phyloP scores from a whole-genome alignment of 2,329 filamentous ascomycete species.

The Aspergillus pseudoviridinutans region DNA sequence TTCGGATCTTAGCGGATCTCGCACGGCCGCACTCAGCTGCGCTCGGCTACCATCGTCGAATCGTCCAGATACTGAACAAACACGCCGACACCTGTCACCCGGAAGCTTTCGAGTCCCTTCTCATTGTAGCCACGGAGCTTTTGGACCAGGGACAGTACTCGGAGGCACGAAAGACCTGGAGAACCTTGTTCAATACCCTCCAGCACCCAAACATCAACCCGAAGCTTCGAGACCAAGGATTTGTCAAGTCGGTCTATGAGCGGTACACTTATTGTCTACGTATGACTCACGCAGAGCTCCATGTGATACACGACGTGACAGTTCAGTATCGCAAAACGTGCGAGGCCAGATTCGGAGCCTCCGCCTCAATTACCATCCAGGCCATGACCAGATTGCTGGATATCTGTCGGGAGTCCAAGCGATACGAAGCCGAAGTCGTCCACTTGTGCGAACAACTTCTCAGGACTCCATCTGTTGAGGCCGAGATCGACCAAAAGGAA shows the following conservation, averaged over 20 bases:
- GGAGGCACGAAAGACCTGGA: constrained; percentile 34
- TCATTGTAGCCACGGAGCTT: constrained; percentile 36
- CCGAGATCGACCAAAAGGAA: constrained; percentile 31
- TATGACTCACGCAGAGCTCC: constrained; percentile 27
- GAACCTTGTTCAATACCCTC: constrained; percentile 36
- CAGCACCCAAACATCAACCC: constrained; percentile 28
- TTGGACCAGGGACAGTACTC: constrained; percentile 36
- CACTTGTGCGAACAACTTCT: constrained; percentile 36
- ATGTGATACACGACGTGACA: constrained; percentile 31
- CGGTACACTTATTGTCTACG: constrained; percentile 36
- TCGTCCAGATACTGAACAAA: constrained; percentile 38
- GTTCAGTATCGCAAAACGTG: constrained; percentile 32
- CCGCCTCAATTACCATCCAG: constrained; percentile 34
- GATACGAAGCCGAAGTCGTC: constrained; percentile 33
- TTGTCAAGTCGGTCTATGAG: constrained; percentile 31
- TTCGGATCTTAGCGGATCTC: constrained; percentile 35
- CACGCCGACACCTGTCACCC: constrained; percentile 29
- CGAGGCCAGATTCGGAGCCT: constrained; percentile 32
- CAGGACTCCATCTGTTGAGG: constrained; percentile 25
- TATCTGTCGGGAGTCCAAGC: constrained; percentile 37
- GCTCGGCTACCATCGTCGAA: constrained; percentile 38
- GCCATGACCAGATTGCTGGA: constrained; percentile 34
- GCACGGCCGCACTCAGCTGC: constrained; percentile 34
- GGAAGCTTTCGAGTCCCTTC: constrained; percentile 37
- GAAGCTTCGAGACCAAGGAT: constrained; percentile 31